Conservation (phyloP, 495 filamentous ascomycete genomes). For the Pyronema omphalodes region DNA sequence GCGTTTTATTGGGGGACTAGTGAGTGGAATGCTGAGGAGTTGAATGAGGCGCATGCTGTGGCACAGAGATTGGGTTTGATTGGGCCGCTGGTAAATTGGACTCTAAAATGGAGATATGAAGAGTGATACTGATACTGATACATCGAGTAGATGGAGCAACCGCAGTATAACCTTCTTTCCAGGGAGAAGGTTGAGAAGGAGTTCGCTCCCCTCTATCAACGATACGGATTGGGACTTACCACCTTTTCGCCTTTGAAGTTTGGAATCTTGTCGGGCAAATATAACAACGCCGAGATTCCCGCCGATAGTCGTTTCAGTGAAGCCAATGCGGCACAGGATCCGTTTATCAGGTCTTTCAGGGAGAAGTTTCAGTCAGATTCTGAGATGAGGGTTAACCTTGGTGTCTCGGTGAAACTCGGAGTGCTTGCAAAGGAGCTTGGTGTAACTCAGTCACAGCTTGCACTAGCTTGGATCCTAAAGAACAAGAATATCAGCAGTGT, state of each 20-base stretch:
- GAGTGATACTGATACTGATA: constrained; percentile 3
- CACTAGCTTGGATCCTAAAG: constrained; percentile 62
- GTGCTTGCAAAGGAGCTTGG: constrained; percentile 50
- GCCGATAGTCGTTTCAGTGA: neutral
- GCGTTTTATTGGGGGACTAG: constrained; percentile 85
- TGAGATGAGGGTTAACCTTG: constrained; percentile 13
- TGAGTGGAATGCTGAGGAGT: constrained; percentile 70
- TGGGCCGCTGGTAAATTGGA: constrained; percentile 36
- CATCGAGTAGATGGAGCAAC: constrained; percentile 49
- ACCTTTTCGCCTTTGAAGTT: constrained; percentile 53
- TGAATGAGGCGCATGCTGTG: constrained; percentile 53
- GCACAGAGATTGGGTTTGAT: constrained; percentile 61
- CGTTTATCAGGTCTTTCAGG: constrained; percentile 32
- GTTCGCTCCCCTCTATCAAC: constrained; percentile 45
- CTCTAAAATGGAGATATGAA: neutral
- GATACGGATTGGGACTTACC: constrained; percentile 51
- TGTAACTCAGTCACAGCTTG: constrained; percentile 44
- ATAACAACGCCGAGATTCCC: constrained; percentile 30
- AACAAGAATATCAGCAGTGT: constrained; percentile 56
- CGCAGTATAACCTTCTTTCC: constrained; percentile 60
- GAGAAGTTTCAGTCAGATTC: constrained; percentile 26
- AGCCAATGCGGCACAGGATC: constrained; percentile 27
- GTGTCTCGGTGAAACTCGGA: constrained; percentile 31
- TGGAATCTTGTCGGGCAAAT: constrained; percentile 67
- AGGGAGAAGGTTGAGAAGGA: constrained; percentile 62